Evolutionary conservation across 1,284 basidiomycete genomes (phyloP).

Genomic region (Volvariella surrecta): DNA sequence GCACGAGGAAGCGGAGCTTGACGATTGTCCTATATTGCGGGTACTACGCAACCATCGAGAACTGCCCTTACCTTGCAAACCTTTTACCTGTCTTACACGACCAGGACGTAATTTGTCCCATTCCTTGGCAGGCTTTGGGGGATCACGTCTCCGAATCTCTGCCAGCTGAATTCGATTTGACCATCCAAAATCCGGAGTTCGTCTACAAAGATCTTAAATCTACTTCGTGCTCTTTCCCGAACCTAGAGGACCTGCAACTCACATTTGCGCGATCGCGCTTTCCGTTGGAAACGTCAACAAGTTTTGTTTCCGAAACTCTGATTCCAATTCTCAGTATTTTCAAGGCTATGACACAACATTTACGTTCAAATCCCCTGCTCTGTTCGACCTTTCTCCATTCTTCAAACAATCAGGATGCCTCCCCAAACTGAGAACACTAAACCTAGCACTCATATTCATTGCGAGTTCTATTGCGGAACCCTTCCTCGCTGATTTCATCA

Average conservation of each 20-base stretch:
- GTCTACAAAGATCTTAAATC: constrained; percentile 9
- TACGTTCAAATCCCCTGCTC: constrained; percentile 12
- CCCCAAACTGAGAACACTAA: constrained; percentile 13
- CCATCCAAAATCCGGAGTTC: constrained; percentile 12
- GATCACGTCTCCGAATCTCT: constrained; percentile 12
- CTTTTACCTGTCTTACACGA: constrained; percentile 17
- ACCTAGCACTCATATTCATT: constrained; percentile 7
- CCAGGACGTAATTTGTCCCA: constrained; percentile 10
- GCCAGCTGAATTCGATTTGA: constrained; percentile 15
- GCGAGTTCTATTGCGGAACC: constrained; percentile 8
- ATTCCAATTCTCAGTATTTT: constrained; percentile 10
- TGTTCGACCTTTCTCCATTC: constrained; percentile 10
- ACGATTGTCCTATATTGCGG: constrained; percentile 8
- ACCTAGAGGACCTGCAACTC: constrained; percentile 14
- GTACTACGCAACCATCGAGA: constrained; percentile 8
- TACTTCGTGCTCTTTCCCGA: constrained; percentile 4
- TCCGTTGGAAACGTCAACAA: constrained; percentile 1
- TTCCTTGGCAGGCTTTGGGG: constrained; percentile 16
- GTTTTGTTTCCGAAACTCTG: constrained; percentile 7
- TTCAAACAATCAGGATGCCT: constrained; percentile 12
- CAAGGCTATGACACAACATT: constrained; percentile 13
- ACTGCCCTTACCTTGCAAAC: constrained; percentile 13
- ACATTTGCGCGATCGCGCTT: constrained; percentile 13
- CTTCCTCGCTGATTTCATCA: constrained; percentile 10
- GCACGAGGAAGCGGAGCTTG: not conserved